These are phyloP conservation scores for Tolypocladium endophyticum DNA, from an alignment of 2,329 filamentous ascomycete genomes.

Conservation along the genomic window DNA sequence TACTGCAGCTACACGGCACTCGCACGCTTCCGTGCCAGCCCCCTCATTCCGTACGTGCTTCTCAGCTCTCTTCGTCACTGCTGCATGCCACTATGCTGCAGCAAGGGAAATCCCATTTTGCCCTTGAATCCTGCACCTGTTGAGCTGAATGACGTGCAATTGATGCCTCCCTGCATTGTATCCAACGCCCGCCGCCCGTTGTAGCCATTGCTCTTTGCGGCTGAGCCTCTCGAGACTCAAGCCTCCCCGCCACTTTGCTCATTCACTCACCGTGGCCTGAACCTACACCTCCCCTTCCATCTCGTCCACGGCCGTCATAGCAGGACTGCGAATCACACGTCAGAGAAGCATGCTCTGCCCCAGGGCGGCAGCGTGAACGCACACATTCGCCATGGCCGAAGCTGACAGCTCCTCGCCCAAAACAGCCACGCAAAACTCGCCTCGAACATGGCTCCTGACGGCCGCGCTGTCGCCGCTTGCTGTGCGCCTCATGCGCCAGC, in stretches of 20 bases:
- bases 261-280: neutral
- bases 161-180: neutral
- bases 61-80: neutral
- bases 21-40: neutral
- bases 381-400: conserved; percentile 17
- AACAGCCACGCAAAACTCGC: conserved; percentile 57
- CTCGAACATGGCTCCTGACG: conserved; percentile 88
- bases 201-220: neutral
- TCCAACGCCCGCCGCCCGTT: neutral
- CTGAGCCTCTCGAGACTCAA: neutral
- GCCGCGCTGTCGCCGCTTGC: conserved; percentile 76
- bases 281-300: neutral
- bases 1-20: neutral
- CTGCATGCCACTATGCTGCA: neutral
- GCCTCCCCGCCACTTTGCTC: neutral
- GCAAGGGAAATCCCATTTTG: neutral
- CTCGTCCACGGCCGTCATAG: neutral
- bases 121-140: neutral
- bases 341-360: neutral
- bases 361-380: neutral
- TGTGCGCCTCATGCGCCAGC: conserved; percentile 68
- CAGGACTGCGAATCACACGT: neutral
- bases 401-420: conserved; percentile 11
- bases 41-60: neutral
- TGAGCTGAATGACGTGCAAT: neutral